Evolutionary conservation across 2,329 filamentous ascomycete genomes (phyloP).

Genomic region (Domatiomyces catenatus): DNA sequence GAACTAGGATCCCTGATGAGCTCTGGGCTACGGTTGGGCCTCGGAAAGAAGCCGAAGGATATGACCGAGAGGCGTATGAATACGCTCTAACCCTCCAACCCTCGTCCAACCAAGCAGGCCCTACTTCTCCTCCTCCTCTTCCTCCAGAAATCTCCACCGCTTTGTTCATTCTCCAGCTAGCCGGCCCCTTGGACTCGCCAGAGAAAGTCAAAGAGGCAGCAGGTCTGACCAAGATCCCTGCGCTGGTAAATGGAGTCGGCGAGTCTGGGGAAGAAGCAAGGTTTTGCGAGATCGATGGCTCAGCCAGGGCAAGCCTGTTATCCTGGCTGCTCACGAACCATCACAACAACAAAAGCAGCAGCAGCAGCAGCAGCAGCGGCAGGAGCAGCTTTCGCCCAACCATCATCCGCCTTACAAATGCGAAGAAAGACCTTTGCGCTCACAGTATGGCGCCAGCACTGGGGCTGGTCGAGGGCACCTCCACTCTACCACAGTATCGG

Average conservation of each 20-base stretch:
- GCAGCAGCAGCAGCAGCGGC: no score
- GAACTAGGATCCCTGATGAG: slow-evolving; percentile 22
- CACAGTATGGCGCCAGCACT: no score
- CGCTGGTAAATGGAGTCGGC: slow-evolving; percentile 7
- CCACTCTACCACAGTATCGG: slow-evolving; percentile 20
- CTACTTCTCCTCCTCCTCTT: no score
- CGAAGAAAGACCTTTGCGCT: no score
- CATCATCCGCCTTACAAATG: no score
- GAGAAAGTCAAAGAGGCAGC: slow-evolving; percentile 14
- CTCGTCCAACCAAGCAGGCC: background rate
- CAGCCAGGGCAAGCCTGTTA: slow-evolving; percentile 7
- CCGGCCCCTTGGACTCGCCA: slow-evolving; percentile 12
- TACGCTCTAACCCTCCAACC: slow-evolving; percentile 6
- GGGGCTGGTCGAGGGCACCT: no score
- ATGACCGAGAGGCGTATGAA: slow-evolving; percentile 28
- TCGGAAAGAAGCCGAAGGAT: slow-evolving; percentile 22
- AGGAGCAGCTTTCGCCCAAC: slow-evolving; percentile 18
- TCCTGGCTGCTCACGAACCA: slow-evolving; percentile 12
- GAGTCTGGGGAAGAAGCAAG: slow-evolving; percentile 12
- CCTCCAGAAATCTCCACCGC: background rate
- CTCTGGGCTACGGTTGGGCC: slow-evolving; percentile 22
- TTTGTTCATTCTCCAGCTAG: slow-evolving; percentile 19
- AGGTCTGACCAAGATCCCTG: slow-evolving; percentile 7
- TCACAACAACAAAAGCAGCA: no score
- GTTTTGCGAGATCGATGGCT: slow-evolving; percentile 18